Percentiles rank a stretch among this genome's conserved stretches.
phyloP scores from a whole-genome alignment of 1,284 basidiomycete genomes.

The Coriolopsis trogii region DNA sequence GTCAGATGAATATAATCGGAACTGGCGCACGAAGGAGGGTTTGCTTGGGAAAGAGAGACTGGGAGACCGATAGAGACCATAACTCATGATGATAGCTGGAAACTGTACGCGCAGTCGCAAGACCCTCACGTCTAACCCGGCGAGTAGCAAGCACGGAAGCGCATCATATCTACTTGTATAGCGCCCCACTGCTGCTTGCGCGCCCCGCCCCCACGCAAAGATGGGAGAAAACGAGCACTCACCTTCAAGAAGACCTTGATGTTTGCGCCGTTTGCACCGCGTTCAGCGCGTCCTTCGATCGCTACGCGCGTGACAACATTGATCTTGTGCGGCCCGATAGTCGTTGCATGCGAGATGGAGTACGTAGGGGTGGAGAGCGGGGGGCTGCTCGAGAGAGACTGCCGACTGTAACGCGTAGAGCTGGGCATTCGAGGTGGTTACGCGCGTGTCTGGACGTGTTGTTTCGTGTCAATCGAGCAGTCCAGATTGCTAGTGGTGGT shows the following conservation, averaged over 20 bases:
- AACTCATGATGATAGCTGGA: too few relatives aligned
- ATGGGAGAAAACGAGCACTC: slow-evolving; percentile 23
- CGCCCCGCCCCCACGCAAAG: background rate
- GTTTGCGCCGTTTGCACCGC: slow-evolving; percentile 61
- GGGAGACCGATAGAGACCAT: too few relatives aligned
- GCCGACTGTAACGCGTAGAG: slow-evolving; percentile 38
- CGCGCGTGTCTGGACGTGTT: slow-evolving; percentile 16
- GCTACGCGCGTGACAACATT: slow-evolving; percentile 75
- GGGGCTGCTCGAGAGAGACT: slow-evolving; percentile 42
- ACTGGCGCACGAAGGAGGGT: too few relatives aligned
- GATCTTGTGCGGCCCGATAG: slow-evolving; percentile 47
- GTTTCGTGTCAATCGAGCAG: slow-evolving; percentile 5
- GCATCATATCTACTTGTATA: background rate
- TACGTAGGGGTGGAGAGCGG: slow-evolving; percentile 40
- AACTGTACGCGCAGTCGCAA: too few relatives aligned
- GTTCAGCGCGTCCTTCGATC: slow-evolving; percentile 72
- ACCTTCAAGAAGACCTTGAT: slow-evolving; percentile 80
- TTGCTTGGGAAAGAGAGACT: too few relatives aligned
- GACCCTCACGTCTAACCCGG: too few relatives aligned
- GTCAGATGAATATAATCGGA: too few relatives aligned
- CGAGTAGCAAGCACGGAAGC: background rate
- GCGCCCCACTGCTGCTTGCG: background rate
- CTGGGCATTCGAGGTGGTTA: slow-evolving; percentile 24
- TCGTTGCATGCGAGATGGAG: slow-evolving; percentile 33
- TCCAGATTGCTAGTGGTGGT: background rate